phyloP scores from a whole-genome alignment of 2,329 filamentous ascomycete genomes.

The Penicillium concentricum region DNA sequence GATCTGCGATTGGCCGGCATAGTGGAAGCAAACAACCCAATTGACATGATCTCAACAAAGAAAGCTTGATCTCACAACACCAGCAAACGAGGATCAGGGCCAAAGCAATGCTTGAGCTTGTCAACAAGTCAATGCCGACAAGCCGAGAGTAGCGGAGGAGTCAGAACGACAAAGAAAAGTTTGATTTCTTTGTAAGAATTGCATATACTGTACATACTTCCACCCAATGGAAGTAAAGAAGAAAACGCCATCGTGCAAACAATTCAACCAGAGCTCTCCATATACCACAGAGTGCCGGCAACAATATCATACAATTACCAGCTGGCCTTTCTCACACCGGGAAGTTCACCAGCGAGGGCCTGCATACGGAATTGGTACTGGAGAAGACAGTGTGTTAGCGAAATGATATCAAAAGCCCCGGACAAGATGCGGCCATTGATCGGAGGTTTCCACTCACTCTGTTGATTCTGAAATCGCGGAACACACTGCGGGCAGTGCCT shows the following conservation, averaged over 20 bases:
- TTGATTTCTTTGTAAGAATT: constrained; percentile 10
- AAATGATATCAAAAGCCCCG: neutral
- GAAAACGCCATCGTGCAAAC: constrained; percentile 30
- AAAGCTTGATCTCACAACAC: neutral
- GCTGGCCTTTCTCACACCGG: constrained; percentile 92
- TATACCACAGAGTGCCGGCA: constrained; percentile 1
- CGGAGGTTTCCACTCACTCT: constrained; percentile 62
- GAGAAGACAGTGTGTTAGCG: constrained; percentile 21
- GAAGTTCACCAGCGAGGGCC: constrained; percentile 78
- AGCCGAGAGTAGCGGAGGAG: neutral
- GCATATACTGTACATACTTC: constrained; percentile 29
- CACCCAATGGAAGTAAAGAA: constrained; percentile 18
- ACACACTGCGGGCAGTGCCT: constrained; percentile 85
- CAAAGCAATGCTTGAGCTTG: neutral
- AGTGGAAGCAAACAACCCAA: neutral
- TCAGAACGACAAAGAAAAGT: neutral
- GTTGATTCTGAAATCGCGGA: constrained; percentile 88
- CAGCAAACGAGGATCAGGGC: neutral
- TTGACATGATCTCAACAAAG: neutral
- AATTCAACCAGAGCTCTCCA: constrained; percentile 20
- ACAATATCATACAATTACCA: constrained; percentile 61
- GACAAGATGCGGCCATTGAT: neutral
- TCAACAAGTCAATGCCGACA: neutral
- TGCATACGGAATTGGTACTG: constrained; percentile 93
- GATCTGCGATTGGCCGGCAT: neutral